Evolutionary conservation across 2,329 filamentous ascomycete genomes (phyloP), one percentile per base, ranked within the genome.

Genomic region (Nannizzia gypsea): DNA sequence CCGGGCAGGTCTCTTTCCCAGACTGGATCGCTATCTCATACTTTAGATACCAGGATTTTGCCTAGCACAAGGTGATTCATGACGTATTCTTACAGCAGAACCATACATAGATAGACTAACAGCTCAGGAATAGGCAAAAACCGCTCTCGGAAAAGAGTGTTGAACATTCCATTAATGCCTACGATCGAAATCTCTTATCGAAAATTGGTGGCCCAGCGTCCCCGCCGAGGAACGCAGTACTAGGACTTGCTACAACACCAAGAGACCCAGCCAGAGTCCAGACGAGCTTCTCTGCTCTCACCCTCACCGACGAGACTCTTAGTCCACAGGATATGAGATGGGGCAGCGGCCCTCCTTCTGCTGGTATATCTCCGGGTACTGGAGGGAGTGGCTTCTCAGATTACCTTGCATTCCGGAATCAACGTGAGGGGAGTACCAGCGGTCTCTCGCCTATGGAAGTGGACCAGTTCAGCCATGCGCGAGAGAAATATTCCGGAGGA

Each of bases 191-290:
- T 63, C 71, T 85, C 11, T 71, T 85, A 26, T 83, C 81, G 56
- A 83, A 83, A 64, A 84, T 85, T 61, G 82, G 82, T 34, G 82
- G 82, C 54, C 78, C 81, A 4, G 79, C 79, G 60, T 82, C 81
- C 6, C 79, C 80, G 26, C 78, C 80, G 17, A 74, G 79, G 56
- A 74, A 69, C 58, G 71, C 71, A 13, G 63, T 68, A 38, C 42
- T 57, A 15, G 72, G 66, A 57, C 63, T 71, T 24, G 67, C 67
- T 36, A 57, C 66, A 62, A 61, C 69, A 68, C 26, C 61, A 68
- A 34, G 69, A 70, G 59, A 52, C 56, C 68, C 70, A 13, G 67
- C 67, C 3, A 71, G 72, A 48, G 67, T 72, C 55, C 68, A 72
- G 9, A 69, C 56, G 8, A 59, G 50, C n/a, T 58, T 64, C 34